phyloP scores from a whole-genome alignment of 1,284 basidiomycete species.

The Ustilago loliicola region DNA sequence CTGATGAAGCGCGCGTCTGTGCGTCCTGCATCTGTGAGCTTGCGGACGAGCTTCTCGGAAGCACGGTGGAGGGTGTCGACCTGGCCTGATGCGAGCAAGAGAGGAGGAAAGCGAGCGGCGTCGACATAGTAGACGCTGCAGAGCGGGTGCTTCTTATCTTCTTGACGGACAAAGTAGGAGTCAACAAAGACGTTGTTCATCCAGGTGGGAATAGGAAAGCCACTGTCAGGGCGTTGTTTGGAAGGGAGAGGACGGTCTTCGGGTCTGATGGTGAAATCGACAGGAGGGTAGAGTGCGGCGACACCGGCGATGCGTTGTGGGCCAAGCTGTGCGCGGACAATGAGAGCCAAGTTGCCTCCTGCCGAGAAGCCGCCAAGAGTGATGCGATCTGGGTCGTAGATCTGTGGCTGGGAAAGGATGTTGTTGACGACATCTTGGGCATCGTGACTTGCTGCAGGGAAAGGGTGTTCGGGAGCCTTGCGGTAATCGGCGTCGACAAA shows the following conservation, averaged over 20 bases:
- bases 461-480: slow-evolving; percentile 65
- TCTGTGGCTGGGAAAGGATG: slow-evolving; percentile 39
- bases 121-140: slow-evolving; percentile 47
- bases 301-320: slow-evolving; percentile 52
- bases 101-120: slow-evolving; percentile 38
- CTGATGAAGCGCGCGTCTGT: slow-evolving; percentile 45
- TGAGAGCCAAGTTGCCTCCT: slow-evolving; percentile 63
- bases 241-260: slow-evolving; percentile 20
- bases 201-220: slow-evolving; percentile 47
- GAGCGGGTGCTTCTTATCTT: slow-evolving; percentile 40
- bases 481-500: slow-evolving; percentile 65
- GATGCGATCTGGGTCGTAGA: slow-evolving; percentile 47
- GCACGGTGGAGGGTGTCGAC: slow-evolving; percentile 59
- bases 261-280: slow-evolving; percentile 50
- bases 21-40: slow-evolving; percentile 43
- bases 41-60: slow-evolving; percentile 48
- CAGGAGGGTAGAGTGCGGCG: slow-evolving; percentile 46
- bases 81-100: slow-evolving; percentile 52
- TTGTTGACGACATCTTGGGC: slow-evolving; percentile 50
- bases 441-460: slow-evolving; percentile 56
- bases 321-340: slow-evolving; percentile 38
- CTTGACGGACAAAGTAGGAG: slow-evolving; percentile 51
- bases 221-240: slow-evolving; percentile 39
- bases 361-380: slow-evolving; percentile 63
- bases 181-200: slow-evolving; percentile 49